Evolutionary conservation across 2,329 filamentous ascomycete genomes (phyloP).

Genomic region (Cladophialophora chaetospira): DNA sequence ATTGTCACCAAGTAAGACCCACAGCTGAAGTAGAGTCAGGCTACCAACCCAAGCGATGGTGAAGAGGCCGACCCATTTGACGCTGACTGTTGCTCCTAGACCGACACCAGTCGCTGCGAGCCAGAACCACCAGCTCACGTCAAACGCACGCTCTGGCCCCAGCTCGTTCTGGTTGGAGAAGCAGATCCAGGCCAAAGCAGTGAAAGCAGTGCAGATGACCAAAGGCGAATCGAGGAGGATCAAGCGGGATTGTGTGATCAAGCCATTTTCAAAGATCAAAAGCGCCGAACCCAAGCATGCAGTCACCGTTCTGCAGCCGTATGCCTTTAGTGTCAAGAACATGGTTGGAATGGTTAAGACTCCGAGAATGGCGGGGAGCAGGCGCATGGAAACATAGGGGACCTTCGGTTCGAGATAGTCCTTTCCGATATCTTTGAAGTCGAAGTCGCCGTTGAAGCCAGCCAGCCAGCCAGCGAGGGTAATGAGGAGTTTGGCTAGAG

Average conservation of each 20-base stretch:
- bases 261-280: conserved; percentile 94
- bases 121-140: conserved; percentile 97
- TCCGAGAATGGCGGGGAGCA: conserved; percentile 87
- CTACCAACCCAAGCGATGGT: conserved; percentile 97
- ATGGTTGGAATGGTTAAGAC: conserved; percentile 86
- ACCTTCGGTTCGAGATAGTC: conserved; percentile 94
- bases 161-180: conserved; percentile 98
- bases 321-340: conserved; percentile 90
- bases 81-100: conserved; percentile 86
- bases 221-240: conserved; percentile 96
- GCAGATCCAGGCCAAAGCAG: conserved; percentile 82
- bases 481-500: conserved; percentile 93
- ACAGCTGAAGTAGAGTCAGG: conserved; percentile 88
- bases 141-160: conserved; percentile 84
- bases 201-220: conserved; percentile 89
- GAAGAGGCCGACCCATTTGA: conserved; percentile 99
- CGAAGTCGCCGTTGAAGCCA: conserved; percentile 92
- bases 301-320: conserved; percentile 83
- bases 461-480: conserved; percentile 92
- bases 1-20: conserved; percentile 88
- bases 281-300: conserved; percentile 80
- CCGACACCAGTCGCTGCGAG: conserved; percentile 81
- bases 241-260: conserved; percentile 90
- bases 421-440: conserved; percentile 99
- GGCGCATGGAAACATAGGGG: conserved; percentile 95